A percentile compares a stretch with the other conserved stretches of the same genome.
These are phyloP conservation scores for Pythium brassicae DNA, from an alignment of 352 stramenopile genomes.

Conservation along the genomic window DNA sequence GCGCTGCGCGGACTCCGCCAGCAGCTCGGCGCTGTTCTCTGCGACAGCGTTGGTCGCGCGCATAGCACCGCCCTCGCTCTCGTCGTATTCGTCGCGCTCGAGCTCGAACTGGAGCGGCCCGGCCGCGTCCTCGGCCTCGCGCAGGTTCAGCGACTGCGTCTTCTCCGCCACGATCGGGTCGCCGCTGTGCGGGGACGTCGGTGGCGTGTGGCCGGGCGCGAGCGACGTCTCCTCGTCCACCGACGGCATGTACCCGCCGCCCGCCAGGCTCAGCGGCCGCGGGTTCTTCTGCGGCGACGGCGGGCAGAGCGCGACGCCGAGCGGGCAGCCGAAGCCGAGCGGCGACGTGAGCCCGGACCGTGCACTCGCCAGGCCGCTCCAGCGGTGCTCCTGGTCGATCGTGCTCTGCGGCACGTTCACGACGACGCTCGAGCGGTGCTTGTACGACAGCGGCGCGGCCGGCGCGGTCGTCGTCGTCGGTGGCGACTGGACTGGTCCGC, in stretches of 20 bases:
- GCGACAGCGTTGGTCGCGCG: no score
- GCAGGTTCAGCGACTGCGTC: slow-evolving; percentile 5
- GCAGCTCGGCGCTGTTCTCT: background rate
- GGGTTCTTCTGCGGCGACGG: slow-evolving; percentile 43
- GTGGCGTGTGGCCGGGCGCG: slow-evolving; percentile 42
- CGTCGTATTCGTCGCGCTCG: slow-evolving; percentile 5
- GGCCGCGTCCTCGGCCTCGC: background rate
- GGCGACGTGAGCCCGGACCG: slow-evolving; percentile 16
- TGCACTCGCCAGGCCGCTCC: slow-evolving; percentile 4
- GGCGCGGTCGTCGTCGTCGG: slow-evolving; percentile 16
- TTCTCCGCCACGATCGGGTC: background rate
- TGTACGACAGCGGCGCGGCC: slow-evolving; percentile 21
- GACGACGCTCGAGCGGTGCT: slow-evolving; percentile 28
- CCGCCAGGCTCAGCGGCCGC: slow-evolving; percentile 17
- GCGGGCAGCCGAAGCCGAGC: slow-evolving; percentile 20
- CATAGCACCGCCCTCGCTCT: background rate
- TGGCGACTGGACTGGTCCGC: no score
- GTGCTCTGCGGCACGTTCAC: slow-evolving; percentile 34
- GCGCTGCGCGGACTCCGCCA: background rate
- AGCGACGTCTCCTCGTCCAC: slow-evolving; percentile 68
- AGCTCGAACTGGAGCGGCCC: slow-evolving; percentile 10
- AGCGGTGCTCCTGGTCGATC: slow-evolving; percentile 35
- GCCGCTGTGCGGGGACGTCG: slow-evolving; percentile 30
- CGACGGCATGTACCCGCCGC: slow-evolving; percentile 60
- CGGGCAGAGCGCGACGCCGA: slow-evolving; percentile 25